A percentile compares a stretch with the other conserved stretches of the same genome.
Conservation (phyloP, 1,284 basidiomycete species). For the Laetiporus sulphureus region DNA sequence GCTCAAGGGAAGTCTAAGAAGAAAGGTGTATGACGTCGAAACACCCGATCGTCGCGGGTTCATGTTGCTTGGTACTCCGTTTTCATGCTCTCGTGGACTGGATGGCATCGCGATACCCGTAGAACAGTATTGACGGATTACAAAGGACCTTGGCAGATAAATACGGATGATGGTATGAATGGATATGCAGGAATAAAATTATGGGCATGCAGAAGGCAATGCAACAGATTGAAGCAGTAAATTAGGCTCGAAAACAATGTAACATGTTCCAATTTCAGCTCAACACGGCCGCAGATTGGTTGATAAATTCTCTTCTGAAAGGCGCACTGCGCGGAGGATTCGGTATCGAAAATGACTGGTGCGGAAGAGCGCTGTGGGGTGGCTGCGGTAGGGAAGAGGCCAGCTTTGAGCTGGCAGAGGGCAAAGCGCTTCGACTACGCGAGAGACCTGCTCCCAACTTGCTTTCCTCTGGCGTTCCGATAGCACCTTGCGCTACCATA, state of each 20-base stretch:
- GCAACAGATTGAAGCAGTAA: constrained; percentile 1
- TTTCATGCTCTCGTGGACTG: no score
- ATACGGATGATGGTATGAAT: no score
- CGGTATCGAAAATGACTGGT: constrained; percentile 41
- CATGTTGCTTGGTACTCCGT: no score
- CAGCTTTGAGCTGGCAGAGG: constrained; percentile 36
- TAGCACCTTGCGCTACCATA: constrained; percentile 14
- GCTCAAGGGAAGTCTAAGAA: constrained; percentile 3
- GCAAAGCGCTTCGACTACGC: constrained; percentile 52
- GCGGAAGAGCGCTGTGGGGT: constrained; percentile 52
- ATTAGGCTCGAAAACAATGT: background rate
- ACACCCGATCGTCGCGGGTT: constrained; percentile 1
- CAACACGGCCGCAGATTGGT: constrained; percentile 3
- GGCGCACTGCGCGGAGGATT: constrained; percentile 18
- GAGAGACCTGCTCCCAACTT: constrained; percentile 45
- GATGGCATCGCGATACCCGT: no score
- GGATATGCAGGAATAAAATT: background rate
- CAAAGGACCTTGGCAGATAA: no score
- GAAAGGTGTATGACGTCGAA: constrained; percentile 4
- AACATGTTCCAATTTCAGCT: constrained; percentile 5
- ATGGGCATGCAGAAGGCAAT: constrained; percentile 4
- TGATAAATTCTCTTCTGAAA: constrained; percentile 7
- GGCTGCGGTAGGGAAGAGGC: constrained; percentile 31
- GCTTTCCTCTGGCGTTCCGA: constrained; percentile 33
- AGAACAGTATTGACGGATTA: no score